These are phyloP conservation scores for Aspergillus incahuasiensis DNA, from an alignment of 495 filamentous ascomycete genomes.

Conservation along the genomic window DNA sequence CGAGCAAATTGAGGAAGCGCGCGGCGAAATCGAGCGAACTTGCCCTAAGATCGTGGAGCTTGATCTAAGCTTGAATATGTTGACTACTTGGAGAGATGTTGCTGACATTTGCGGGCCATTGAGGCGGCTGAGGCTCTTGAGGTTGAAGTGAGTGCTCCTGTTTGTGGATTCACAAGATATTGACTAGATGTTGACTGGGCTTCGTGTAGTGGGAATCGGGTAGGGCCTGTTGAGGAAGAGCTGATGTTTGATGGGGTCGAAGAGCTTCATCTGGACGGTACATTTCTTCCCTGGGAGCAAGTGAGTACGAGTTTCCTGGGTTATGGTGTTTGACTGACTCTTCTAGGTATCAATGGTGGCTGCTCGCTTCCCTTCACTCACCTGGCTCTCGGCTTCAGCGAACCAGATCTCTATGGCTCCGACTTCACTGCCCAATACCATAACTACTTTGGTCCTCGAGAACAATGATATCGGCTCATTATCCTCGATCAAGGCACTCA, in stretches of 20 bases:
- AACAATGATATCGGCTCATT: conserved; percentile 66
- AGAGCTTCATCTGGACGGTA: conserved; percentile 70
- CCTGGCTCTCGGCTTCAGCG: conserved; percentile 50
- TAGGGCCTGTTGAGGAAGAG: conserved; percentile 46
- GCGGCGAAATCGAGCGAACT: conserved; percentile 30
- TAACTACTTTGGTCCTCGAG: conserved; percentile 65
- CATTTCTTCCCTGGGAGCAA: conserved; percentile 67
- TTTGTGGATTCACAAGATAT: neutral
- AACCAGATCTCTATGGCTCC: conserved; percentile 45
- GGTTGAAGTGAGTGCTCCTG: conserved; percentile 57
- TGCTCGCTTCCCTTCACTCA: conserved; percentile 55
- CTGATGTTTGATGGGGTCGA: conserved; percentile 52
- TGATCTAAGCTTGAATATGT: conserved; percentile 81
- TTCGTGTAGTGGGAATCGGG: conserved; percentile 68
- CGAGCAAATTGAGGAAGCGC: conserved; percentile 19
- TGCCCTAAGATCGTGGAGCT: conserved; percentile 68
- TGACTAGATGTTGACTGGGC: conserved; percentile 14
- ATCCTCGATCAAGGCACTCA: conserved; percentile 52
- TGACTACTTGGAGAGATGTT: conserved; percentile 61
- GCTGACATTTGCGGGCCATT: conserved; percentile 65
- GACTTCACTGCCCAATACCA: conserved; percentile 35
- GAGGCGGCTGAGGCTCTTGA: conserved; percentile 55
- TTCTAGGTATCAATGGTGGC: conserved; percentile 35
- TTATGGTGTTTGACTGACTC: neutral
- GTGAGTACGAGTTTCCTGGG: conserved; percentile 39